Percentiles rank a stretch among this genome's conserved stretches.
Evolutionary conservation across 2,329 filamentous ascomycete species (phyloP).

Genomic region (Cytospora chrysosperma): DNA sequence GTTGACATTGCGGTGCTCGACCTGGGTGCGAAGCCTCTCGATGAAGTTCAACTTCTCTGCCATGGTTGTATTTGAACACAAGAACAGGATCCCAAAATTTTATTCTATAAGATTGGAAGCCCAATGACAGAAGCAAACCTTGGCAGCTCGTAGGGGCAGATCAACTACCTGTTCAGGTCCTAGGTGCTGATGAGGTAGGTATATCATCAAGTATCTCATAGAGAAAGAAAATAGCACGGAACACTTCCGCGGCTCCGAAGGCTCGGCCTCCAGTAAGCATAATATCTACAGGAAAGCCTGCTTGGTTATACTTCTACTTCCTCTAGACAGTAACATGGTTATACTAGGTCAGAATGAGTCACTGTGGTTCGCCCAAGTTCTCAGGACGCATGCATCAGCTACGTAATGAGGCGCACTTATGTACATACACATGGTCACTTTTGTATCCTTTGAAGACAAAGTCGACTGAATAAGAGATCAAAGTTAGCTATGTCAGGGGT

Average conservation of each 20-base stretch:
- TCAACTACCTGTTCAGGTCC: no score
- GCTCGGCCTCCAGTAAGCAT: no score
- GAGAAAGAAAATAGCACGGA: neutral
- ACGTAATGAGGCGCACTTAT: neutral
- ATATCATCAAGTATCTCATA: neutral
- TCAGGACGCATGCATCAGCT: neutral
- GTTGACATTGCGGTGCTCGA: conserved; percentile 17
- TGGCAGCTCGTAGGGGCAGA: neutral
- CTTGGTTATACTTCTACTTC: no score
- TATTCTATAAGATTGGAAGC: neutral
- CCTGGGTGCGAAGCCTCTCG: neutral
- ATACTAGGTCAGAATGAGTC: neutral
- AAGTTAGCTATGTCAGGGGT: neutral
- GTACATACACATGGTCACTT: neutral
- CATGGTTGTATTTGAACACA: neutral
- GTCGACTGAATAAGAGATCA: neutral
- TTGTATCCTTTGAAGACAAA: neutral
- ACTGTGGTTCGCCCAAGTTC: no score
- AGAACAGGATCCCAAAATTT: no score
- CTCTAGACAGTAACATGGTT: neutral
- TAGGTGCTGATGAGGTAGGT: no score
- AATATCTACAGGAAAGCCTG: neutral
- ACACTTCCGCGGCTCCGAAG: neutral
- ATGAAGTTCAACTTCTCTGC: neutral
- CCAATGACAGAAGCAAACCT: neutral